These are phyloP conservation scores for Ceratobasidium sp. DNA, from an alignment of 1,284 basidiomycete species.

Conservation along the genomic window DNA sequence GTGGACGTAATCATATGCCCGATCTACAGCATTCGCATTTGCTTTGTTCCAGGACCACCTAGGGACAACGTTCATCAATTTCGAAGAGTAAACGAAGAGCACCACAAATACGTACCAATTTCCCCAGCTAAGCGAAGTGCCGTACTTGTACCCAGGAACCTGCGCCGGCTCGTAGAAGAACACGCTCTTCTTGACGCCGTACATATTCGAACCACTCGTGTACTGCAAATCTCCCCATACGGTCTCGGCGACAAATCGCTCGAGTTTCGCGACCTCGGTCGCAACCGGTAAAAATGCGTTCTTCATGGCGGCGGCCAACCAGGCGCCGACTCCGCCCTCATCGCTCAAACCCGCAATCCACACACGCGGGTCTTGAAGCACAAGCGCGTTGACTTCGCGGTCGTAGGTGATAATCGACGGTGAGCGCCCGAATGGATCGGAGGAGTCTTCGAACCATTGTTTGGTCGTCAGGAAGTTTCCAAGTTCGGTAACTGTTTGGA, in stretches of 20 bases:
- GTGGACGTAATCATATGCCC: slow-evolving; percentile 70
- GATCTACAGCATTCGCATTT: slow-evolving; percentile 61
- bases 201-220: slow-evolving; percentile 53
- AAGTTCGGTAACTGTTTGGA: slow-evolving; percentile 61
- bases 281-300: slow-evolving; percentile 65
- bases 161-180: slow-evolving; percentile 62
- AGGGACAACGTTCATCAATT: neutral
- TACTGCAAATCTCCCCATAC: slow-evolving; percentile 66
- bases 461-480: slow-evolving; percentile 66
- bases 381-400: slow-evolving; percentile 61
- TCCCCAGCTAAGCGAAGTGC: slow-evolving; percentile 62
- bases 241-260: slow-evolving; percentile 61
- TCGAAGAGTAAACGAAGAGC: neutral
- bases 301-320: slow-evolving; percentile 67
- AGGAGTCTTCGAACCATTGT: slow-evolving; percentile 64
- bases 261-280: slow-evolving; percentile 64
- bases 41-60: slow-evolving; percentile 49
- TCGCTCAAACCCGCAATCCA: slow-evolving; percentile 67
- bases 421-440: slow-evolving; percentile 65
- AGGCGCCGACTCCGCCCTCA: slow-evolving; percentile 68
- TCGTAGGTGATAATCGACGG: slow-evolving; percentile 69
- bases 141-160: slow-evolving; percentile 63
- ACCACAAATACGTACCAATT: slow-evolving; percentile 66
- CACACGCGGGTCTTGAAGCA: slow-evolving; percentile 62
- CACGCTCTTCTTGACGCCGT: slow-evolving; percentile 33